These are phyloP conservation scores for Pseudomonodictys pantanalensis DNA, from an alignment of 495 filamentous ascomycete species.

Conservation along the genomic window DNA sequence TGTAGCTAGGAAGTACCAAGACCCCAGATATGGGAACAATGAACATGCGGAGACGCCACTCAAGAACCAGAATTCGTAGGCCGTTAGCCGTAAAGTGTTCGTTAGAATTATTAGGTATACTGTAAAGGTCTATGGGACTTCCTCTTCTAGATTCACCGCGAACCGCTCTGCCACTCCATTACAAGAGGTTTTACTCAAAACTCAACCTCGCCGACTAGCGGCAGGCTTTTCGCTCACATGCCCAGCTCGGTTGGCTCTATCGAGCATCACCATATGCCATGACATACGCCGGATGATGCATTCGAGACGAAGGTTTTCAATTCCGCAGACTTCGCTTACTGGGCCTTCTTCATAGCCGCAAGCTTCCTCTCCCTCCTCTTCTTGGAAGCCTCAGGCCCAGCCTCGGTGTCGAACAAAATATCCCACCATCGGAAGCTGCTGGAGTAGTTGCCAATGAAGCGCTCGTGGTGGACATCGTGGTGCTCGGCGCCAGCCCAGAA, in stretches of 20 bases:
- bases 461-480: constrained; percentile 95
- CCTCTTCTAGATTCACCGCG: no score
- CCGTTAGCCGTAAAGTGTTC: constrained; percentile 1
- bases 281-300: no score
- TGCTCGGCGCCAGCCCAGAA: constrained; percentile 98
- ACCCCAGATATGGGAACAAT: not conserved
- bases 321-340: constrained; percentile 42
- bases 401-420: constrained; percentile 87
- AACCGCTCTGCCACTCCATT: no score
- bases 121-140: no score
- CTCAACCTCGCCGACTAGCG: no score
- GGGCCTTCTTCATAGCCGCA: constrained; percentile 61
- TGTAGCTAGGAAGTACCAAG: not conserved
- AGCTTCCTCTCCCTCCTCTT: constrained; percentile 76
- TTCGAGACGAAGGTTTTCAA: not conserved
- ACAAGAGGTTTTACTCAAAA: no score
- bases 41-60: no score
- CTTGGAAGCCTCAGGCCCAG: constrained; percentile 81
- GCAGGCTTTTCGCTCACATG: no score
- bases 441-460: constrained; percentile 95
- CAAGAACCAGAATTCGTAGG: no score
- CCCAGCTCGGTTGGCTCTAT: no score
- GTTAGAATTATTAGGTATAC: not conserved
- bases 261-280: no score
- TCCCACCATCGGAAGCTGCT: constrained; percentile 99